Base-by-base conservation (phyloP, 2,329 filamentous ascomycete species). In the Hypomyces rosellus region DNA sequence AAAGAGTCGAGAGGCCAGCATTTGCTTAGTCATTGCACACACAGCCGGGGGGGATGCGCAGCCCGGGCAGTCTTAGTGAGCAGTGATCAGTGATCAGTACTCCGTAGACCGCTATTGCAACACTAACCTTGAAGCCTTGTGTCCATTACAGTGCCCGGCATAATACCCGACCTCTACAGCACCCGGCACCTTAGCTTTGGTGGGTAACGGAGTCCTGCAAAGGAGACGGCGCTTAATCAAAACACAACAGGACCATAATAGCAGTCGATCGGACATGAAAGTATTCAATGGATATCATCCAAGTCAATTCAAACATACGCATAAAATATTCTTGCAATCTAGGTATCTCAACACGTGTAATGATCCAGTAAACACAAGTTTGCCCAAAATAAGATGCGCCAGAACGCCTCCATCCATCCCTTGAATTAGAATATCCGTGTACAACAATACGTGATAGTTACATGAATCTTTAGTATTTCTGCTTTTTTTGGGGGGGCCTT, bases 1-100 rank as follows among this genome's bases (percentile, higher is more conserved):
- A 49, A 52, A 18, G 16, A 18, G 40, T 22, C 40, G 18, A 18
- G n/a, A 18, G 20, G 50, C 46, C 36, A 42, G 33, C 47, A 14
- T 7, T n/a, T 22, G 50, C 46, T 52, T 52, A 52, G 50, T 52
- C 50, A 52, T 46, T 20, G 2, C 12, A 34, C 20, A 33, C 42
- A 45, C 20, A 20, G 14, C 39, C n/a, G 11, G 13, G 14, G 13
- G 14, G 39, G 15, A 14, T 18, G 39, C 39, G 13, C 39, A 14
- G 15, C 20, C 14, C 36, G 20, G 20, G 20, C 20, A 38, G 25
- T 11, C 25, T 30, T 30, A 30, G 25, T 30, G 25, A 11, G 4
- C 25, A 30, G 25, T n/a, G n/a, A n/a, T n/a, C n/a, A n/a, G n/a
- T n/a, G n/a, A n/a, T n/a, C n/a, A n/a, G n/a, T n/a, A n/a, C n/a